Evolutionary conservation across 2,329 filamentous ascomycete species (phyloP).

Genomic region (Penicillium sp.): DNA sequence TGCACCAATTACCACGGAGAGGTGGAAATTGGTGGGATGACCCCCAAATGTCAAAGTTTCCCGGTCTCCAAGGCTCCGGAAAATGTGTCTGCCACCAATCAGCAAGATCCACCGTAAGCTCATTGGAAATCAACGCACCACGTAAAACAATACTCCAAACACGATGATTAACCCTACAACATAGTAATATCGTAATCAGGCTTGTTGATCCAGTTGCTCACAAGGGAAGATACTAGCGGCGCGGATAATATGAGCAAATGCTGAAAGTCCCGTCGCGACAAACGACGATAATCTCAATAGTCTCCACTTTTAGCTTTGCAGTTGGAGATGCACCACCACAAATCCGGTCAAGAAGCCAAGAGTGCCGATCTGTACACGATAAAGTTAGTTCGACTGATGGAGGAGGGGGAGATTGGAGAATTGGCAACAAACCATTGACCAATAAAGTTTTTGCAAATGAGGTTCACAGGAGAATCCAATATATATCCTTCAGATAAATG

Average conservation of each 20-base stretch:
- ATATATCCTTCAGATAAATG: constrained; percentile 37
- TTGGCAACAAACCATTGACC: constrained; percentile 32
- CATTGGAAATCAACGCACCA: constrained; percentile 29
- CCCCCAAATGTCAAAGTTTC: constrained; percentile 35
- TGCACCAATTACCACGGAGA: constrained; percentile 28
- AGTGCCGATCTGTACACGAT: constrained; percentile 24
- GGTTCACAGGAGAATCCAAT: constrained; percentile 38
- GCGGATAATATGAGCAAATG: constrained; percentile 35
- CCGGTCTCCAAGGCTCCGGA: constrained; percentile 29
- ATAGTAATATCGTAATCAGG: constrained; percentile 32
- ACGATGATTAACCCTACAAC: constrained; percentile 23
- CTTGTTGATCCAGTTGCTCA: constrained; percentile 26
- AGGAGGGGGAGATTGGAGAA: not conserved
- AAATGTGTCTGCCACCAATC: constrained; percentile 12
- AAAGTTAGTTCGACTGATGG: not conserved
- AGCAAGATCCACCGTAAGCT: not conserved
- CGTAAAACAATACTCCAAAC: constrained; percentile 21
- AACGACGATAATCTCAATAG: constrained; percentile 28
- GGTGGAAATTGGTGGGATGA: constrained; percentile 36
- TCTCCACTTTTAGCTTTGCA: constrained; percentile 32
- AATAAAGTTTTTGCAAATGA: constrained; percentile 29
- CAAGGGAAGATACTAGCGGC: constrained; percentile 19
- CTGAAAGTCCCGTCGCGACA: constrained; percentile 32
- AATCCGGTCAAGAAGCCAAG: constrained; percentile 30
- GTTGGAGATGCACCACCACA: constrained; percentile 35